Conservation (phyloP, 345 rosid species). For the Erucastrum elatum region DNA sequence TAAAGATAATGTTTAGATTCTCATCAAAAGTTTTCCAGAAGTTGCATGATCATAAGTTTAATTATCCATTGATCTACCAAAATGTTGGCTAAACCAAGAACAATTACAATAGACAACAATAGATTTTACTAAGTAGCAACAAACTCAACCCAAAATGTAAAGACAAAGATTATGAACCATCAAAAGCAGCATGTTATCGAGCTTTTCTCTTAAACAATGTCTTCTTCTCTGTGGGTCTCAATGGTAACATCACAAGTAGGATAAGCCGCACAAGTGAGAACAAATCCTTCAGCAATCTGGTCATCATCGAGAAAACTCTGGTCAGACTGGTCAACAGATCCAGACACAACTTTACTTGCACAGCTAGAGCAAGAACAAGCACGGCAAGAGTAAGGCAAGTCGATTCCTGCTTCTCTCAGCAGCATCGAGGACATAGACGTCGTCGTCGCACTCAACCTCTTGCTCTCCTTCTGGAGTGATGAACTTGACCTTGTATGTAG, state of each 20-base stretch:
- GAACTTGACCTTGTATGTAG: constrained; percentile 71
- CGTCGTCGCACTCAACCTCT: constrained; percentile 58
- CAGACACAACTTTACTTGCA: too few species aligned
- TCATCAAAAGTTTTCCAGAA: background rate
- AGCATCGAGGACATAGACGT: constrained; percentile 61
- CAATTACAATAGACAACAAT: constrained; percentile 30
- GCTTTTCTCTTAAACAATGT: constrained; percentile 33
- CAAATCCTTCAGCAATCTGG: too few species aligned
- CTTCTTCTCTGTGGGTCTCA: constrained; percentile 51
- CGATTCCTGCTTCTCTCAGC: constrained; percentile 67
- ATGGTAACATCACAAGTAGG: too few species aligned
- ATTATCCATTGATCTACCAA: constrained; percentile 29
- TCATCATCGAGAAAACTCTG: too few species aligned
- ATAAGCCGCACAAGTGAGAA: too few species aligned
- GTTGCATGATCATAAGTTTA: background rate
- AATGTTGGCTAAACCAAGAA: constrained; percentile 17
- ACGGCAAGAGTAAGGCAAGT: too few species aligned
- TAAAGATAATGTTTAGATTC: background rate
- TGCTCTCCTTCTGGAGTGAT: constrained; percentile 64
- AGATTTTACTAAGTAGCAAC: constrained; percentile 19
- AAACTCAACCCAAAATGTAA: constrained; percentile 31
- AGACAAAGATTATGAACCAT: constrained; percentile 5
- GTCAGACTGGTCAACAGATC: too few species aligned
- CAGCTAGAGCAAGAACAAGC: too few species aligned
- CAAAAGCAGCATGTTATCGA: background rate